These are phyloP conservation scores for Metarhizium sp. DNA, from an alignment of 2,329 filamentous ascomycete species.

Conservation along the genomic window DNA sequence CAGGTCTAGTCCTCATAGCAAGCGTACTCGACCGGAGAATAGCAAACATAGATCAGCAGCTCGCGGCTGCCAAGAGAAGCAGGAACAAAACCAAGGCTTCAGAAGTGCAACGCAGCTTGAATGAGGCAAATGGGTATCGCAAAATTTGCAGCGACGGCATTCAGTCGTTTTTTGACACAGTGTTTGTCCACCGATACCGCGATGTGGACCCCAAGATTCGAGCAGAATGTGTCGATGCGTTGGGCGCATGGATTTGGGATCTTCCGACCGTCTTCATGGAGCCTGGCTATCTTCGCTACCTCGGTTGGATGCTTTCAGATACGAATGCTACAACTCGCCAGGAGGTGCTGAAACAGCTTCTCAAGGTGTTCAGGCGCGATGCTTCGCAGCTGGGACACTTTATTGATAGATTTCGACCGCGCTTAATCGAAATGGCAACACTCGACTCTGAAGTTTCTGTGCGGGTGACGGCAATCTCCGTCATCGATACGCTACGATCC, in stretches of 20 bases:
- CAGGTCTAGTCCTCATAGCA: slow-evolving; percentile 65
- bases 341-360: slow-evolving; percentile 80
- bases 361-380: slow-evolving; percentile 68
- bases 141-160: slow-evolving; percentile 63
- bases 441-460: slow-evolving; percentile 75
- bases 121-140: slow-evolving; percentile 60
- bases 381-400: slow-evolving; percentile 83
- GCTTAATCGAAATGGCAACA: slow-evolving; percentile 87
- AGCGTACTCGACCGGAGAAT: slow-evolving; percentile 61
- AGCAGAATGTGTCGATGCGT: slow-evolving; percentile 75
- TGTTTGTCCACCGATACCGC: slow-evolving; percentile 92
- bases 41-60: slow-evolving; percentile 67
- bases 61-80: slow-evolving; percentile 62
- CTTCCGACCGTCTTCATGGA: slow-evolving; percentile 87
- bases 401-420: slow-evolving; percentile 79
- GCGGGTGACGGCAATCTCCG: slow-evolving; percentile 68
- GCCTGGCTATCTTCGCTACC: slow-evolving; percentile 79
- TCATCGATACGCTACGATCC: slow-evolving; percentile 74
- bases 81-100: slow-evolving; percentile 72
- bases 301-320: slow-evolving; percentile 94
- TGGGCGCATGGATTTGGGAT: slow-evolving; percentile 80
- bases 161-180: slow-evolving; percentile 79
- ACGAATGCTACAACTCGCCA: slow-evolving; percentile 61
- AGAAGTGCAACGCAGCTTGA: slow-evolving; percentile 62
- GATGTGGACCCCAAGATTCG: slow-evolving; percentile 87